Conservation (phyloP, 305 asterid species). For the Euphrasia arctica region DNA sequence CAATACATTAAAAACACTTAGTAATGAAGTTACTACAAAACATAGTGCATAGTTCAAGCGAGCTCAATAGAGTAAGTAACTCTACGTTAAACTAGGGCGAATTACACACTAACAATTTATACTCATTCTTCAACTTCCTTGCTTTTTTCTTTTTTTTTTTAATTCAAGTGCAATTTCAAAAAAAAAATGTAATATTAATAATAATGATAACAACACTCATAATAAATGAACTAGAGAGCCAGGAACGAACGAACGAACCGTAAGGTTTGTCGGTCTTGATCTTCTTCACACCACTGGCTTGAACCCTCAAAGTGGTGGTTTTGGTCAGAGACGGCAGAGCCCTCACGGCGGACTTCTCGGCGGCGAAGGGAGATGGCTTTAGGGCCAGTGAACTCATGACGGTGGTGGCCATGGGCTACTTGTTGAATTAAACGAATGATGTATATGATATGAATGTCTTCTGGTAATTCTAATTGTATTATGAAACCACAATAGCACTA, state of each 20-base stretch:
- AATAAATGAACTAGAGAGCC: slow-evolving; percentile 10
- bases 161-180: too few relatives aligned
- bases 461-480: background rate
- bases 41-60: too few relatives aligned
- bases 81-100: too few relatives aligned
- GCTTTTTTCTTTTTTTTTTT: too few relatives aligned
- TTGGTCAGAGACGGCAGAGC: background rate
- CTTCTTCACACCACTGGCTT: slow-evolving; percentile 40
- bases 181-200: too few relatives aligned
- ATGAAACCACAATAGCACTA: background rate
- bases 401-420: background rate
- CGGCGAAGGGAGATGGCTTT: background rate
- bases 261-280: slow-evolving; percentile 78
- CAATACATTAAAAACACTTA: too few relatives aligned
- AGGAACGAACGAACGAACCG: slow-evolving; percentile 26
- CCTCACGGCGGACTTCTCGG: background rate
- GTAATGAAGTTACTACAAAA: too few relatives aligned
- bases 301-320: background rate
- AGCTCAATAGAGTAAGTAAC: too few relatives aligned
- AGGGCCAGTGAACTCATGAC: background rate
- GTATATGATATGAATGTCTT: background rate
- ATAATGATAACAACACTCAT: background rate
- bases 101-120: too few relatives aligned
- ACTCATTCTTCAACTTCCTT: too few relatives aligned
- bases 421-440: too few relatives aligned